Base-by-base conservation (phyloP, 192 early-diverging fungal genomes). In the Jimgerdemannia flammicorona region DNA sequence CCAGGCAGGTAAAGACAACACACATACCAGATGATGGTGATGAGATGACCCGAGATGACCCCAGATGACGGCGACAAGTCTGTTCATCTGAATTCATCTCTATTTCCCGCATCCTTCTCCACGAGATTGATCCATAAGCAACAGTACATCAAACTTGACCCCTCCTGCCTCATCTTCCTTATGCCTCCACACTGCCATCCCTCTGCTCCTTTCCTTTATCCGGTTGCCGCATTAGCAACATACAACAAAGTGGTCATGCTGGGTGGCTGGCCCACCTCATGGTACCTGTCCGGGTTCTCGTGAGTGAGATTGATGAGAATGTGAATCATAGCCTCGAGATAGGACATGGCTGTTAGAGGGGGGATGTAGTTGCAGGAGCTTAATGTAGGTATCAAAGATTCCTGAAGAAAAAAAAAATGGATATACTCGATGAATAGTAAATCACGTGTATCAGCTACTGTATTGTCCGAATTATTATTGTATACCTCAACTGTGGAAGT, bases 41-140 rank as follows among this genome's bases (percentile, higher is more conserved):
- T 29, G 1, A 29, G 29, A 29, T 29, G 29, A 29, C 29, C 1
- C 29, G 1, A 29, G 29, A 29, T 29, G 29, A 29, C 29, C 1
- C 29, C 29, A 29, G 29, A 29, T 29, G 29, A 29, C 1, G 29
- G 29, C 1, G 29, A 29, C 1, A 1, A 29, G 29, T 77, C 77
- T 73, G 41, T 44, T n/a, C 49, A 29, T 39, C 72, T 73, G 7
- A 81, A 19, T 18, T 78, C 71, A 6, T 78, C 20, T 17, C 74
- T 71, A 41, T 72, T 41, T 18, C 7, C 7, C n/a, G 43, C 39
- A 71, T 75, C 74, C 0, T 63, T 70, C 44, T 81, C 80, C 17
- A 81, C 63, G 64, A 81, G 74, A 40, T 81, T 81, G 69, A 78
- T 79, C 69, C 17, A 77, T 78, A 11, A 78, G 43, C 17, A 81